phyloP scores from a whole-genome alignment of 371 early-diverging fungal species.

The Mucor plumbeus region DNA sequence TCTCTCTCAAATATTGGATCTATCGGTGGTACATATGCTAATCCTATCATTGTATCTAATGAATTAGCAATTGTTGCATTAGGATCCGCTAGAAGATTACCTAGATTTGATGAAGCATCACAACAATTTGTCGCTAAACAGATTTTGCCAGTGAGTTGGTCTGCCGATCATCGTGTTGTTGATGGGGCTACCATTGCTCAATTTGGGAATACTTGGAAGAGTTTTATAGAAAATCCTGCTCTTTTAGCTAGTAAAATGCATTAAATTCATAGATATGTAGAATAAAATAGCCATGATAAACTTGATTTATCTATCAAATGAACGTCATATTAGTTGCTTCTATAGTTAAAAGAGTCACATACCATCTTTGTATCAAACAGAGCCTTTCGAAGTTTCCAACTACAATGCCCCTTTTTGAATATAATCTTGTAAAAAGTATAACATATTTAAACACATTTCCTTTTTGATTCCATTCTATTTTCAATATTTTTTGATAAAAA shows the following conservation, averaged over 20 bases:
- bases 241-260: slow-evolving; percentile 56
- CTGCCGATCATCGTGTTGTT: slow-evolving; percentile 95
- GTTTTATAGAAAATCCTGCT: slow-evolving; percentile 79
- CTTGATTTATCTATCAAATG: too few species aligned
- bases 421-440: background rate
- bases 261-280: slow-evolving; percentile 9
- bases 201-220: slow-evolving; percentile 84
- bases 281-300: too few species aligned
- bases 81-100: slow-evolving; percentile 80
- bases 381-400: background rate
- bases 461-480: background rate
- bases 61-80: slow-evolving; percentile 91
- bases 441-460: background rate
- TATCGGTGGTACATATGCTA: slow-evolving; percentile 88
- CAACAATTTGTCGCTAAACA: slow-evolving; percentile 67
- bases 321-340: too few species aligned
- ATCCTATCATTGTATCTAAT: slow-evolving; percentile 83
- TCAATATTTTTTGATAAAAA: too few species aligned
- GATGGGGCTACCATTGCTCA: slow-evolving; percentile 96
- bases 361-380: background rate
- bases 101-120: slow-evolving; percentile 73
- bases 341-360: background rate
- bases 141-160: slow-evolving; percentile 82
- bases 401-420: background rate
- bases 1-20: slow-evolving; percentile 93